phyloP scores from a whole-genome alignment of 352 stramenopile genomes.

The Globisporangium spinosum region DNA sequence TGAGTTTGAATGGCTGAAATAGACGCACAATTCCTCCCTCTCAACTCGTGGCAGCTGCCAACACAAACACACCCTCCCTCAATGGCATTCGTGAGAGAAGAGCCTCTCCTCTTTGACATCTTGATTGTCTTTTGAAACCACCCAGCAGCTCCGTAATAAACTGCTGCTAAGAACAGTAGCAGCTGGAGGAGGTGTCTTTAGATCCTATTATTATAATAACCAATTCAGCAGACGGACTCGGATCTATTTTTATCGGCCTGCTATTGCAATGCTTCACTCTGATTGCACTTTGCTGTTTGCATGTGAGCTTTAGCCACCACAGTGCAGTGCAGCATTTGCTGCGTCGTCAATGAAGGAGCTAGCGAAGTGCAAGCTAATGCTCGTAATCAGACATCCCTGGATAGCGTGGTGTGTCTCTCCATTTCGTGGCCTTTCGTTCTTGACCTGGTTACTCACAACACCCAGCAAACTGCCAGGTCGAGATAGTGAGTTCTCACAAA shows the following conservation, averaged over 20 bases:
- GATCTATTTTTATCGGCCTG: neutral
- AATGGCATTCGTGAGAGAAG: too few relatives aligned
- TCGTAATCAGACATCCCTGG: neutral
- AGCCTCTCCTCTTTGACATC: too few relatives aligned
- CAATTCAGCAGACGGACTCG: neutral
- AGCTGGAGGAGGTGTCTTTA: neutral
- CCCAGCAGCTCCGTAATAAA: neutral
- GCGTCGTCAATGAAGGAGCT: neutral
- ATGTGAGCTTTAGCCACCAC: too few relatives aligned
- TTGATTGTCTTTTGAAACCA: too few relatives aligned
- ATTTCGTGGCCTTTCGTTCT: neutral
- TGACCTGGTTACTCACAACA: neutral
- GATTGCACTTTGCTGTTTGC: too few relatives aligned
- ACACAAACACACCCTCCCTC: neutral
- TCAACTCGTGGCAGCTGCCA: neutral
- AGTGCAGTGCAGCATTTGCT: too few relatives aligned
- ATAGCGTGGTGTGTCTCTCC: neutral
- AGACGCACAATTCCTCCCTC: neutral
- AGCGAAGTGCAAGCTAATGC: neutral
- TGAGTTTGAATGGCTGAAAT: neutral
- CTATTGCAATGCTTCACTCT: neutral
- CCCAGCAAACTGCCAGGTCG: neutral
- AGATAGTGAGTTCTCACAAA: neutral
- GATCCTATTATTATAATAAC: neutral
- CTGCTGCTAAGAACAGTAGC: neutral